Conservation (phyloP, 805 yeast genomes). For the Suhomyces faveliae region DNA sequence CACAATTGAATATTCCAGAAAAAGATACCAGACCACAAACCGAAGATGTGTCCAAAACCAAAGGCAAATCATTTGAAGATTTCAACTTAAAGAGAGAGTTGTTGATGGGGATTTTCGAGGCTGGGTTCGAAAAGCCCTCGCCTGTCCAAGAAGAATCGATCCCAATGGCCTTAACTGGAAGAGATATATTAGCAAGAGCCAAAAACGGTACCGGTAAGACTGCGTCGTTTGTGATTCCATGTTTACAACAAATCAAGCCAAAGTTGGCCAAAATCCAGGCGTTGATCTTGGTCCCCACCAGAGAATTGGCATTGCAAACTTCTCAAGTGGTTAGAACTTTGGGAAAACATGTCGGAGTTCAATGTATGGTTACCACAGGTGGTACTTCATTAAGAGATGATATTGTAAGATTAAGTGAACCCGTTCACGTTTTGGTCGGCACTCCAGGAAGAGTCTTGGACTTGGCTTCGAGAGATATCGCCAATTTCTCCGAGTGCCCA, state of each 20-base stretch:
- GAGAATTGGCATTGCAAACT: conserved; percentile 96
- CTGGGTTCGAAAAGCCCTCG: conserved; percentile 96
- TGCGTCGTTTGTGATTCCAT: conserved; percentile 94
- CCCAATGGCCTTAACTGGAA: conserved; percentile 91
- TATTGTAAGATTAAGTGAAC: conserved; percentile 85
- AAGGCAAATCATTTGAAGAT: conserved; percentile 89
- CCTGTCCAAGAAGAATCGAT: conserved; percentile 98
- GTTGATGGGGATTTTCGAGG: conserved; percentile 97
- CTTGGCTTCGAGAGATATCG: conserved; percentile 82
- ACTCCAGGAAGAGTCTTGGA: conserved; percentile 98
- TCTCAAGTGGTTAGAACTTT: conserved; percentile 95
- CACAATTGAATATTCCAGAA: conserved; percentile 67
- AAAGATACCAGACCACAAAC: conserved; percentile 96
- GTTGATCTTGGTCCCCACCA: conserved; percentile 90
- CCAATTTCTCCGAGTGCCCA: conserved; percentile 82
- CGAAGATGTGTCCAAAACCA: conserved; percentile 89
- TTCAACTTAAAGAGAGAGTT: conserved; percentile 88
- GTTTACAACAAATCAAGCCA: conserved; percentile 85
- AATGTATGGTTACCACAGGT: conserved; percentile 98
- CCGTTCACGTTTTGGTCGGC: conserved; percentile 93
- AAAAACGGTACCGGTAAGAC: conserved; percentile 99
- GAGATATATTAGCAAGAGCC: conserved; percentile 96
- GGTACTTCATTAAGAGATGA: conserved; percentile 95
- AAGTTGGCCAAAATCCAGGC: conserved; percentile 84
- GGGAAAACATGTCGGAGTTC: conserved; percentile 88